A percentile compares a stretch with the other conserved stretches of the same genome.
Evolutionary conservation across 2,329 filamentous ascomycete species (phyloP).

Genomic region (Trichophyton simii): DNA sequence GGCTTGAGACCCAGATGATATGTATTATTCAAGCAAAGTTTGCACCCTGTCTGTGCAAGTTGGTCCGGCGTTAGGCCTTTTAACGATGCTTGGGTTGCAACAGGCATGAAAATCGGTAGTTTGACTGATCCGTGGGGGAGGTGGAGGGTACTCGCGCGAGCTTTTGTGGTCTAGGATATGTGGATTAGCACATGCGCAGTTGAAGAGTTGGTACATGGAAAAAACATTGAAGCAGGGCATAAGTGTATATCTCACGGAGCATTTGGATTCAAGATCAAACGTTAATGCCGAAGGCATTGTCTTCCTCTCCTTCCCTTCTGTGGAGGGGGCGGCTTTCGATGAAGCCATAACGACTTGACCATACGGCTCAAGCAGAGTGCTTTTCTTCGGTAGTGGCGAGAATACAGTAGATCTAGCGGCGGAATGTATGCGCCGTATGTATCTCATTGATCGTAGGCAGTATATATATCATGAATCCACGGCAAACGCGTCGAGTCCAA

Average conservation of each 20-base stretch:
- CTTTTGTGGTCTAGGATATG: constrained; percentile 68
- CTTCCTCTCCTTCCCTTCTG: constrained; percentile 20
- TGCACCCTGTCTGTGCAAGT: constrained; percentile 76
- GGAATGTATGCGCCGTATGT: not conserved
- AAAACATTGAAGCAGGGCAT: not conserved
- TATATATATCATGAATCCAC: not conserved
- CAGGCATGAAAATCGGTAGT: constrained; percentile 95
- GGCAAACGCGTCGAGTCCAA: too few relatives aligned
- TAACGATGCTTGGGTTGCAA: constrained; percentile 88
- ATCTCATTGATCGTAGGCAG: not conserved
- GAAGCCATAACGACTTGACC: not conserved
- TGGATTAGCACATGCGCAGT: not conserved
- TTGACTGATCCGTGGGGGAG: constrained; percentile 85
- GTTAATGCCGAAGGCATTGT: constrained; percentile 51
- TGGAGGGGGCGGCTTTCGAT: not conserved
- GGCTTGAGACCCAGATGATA: constrained; percentile 94
- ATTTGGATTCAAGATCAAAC: constrained; percentile 65
- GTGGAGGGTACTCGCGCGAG: constrained; percentile 72
- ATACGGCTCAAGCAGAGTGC: not conserved
- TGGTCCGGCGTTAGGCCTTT: constrained; percentile 92
- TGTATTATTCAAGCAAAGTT: constrained; percentile 91
- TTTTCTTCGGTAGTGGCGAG: not conserved
- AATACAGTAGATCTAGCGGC: not conserved
- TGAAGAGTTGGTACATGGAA: not conserved
- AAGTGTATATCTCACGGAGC: constrained; percentile 50